These are phyloP conservation scores for Wakefieldia striispora DNA, from an alignment of 768 basidiomycete genomes.

Conservation along the genomic window DNA sequence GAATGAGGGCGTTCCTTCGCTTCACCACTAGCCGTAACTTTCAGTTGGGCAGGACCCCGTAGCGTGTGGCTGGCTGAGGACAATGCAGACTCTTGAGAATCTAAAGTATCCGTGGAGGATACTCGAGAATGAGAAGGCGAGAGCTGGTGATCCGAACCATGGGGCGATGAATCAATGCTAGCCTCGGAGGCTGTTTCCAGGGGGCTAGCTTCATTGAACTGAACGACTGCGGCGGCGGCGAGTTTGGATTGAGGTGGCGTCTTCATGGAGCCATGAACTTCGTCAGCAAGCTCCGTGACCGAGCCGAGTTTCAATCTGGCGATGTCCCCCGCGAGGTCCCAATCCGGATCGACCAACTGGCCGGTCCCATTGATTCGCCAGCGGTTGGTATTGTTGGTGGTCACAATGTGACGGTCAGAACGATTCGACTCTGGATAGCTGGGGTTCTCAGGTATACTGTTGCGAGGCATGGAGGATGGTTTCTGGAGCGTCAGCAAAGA, in stretches of 20 bases:
- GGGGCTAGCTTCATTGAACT: constrained; percentile 65
- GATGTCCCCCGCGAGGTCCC: constrained; percentile 74
- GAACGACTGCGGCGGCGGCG: constrained; percentile 47
- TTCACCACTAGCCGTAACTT: constrained; percentile 50
- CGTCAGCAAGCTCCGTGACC: constrained; percentile 49
- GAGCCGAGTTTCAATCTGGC: constrained; percentile 68
- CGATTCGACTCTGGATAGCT: constrained; percentile 26
- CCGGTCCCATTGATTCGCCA: constrained; percentile 67
- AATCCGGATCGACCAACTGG: constrained; percentile 61
- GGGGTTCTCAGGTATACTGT: constrained; percentile 28
- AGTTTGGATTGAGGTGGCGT: constrained; percentile 70
- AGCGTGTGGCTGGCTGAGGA: constrained; percentile 57
- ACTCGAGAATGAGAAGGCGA: constrained; percentile 74
- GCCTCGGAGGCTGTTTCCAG: constrained; percentile 70
- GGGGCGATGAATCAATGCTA: constrained; percentile 73
- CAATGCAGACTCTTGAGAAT: constrained; percentile 53
- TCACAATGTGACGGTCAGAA: constrained; percentile 39
- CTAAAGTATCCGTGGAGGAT: constrained; percentile 76
- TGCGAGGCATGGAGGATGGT: constrained; percentile 47
- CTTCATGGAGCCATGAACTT: constrained; percentile 50
- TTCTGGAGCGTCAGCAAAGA: constrained; percentile 39
- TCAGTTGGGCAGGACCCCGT: constrained; percentile 53
- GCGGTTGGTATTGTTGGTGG: constrained; percentile 40
- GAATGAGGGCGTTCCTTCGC: constrained; percentile 78
- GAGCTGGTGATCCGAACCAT: constrained; percentile 63